A percentile compares a stretch with the other conserved stretches of the same genome.
These are phyloP conservation scores for Fusarium mangiferae DNA, from an alignment of 2,329 filamentous ascomycete genomes.

Conservation along the genomic window DNA sequence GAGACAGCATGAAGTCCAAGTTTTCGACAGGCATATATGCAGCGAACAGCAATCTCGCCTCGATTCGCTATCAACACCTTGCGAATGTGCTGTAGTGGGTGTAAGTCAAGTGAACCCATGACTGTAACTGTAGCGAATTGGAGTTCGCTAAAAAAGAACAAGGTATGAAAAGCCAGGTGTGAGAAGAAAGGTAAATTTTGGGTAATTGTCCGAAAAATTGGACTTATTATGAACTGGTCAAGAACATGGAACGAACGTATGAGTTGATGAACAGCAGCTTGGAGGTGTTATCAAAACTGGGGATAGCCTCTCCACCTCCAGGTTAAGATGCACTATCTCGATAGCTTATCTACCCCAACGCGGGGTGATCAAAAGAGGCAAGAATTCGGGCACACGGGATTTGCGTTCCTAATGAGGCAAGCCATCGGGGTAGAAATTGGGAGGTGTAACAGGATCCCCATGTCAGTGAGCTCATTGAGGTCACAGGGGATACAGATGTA, in stretches of 20 bases:
- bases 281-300: slow-evolving; percentile 2
- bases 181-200: neutral
- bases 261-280: neutral
- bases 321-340: neutral
- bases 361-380: neutral
- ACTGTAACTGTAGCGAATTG: neutral
- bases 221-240: neutral
- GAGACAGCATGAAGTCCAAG: neutral
- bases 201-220: accelerated
- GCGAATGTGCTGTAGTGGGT: neutral
- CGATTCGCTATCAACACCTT: neutral
- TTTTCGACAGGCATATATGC: neutral
- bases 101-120: slow-evolving; percentile 1
- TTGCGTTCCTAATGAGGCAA: neutral
- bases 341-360: slow-evolving; percentile 6
- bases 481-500: neutral
- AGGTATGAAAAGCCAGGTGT: neutral
- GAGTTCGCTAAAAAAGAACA: neutral
- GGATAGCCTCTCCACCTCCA: neutral
- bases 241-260: neutral
- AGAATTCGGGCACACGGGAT: neutral
- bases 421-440: neutral
- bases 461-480: neutral
- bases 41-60: neutral
- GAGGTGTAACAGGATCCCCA: neutral